Evolutionary conservation across 495 filamentous ascomycete genomes (phyloP).

Genomic region (Tuber brumale): DNA sequence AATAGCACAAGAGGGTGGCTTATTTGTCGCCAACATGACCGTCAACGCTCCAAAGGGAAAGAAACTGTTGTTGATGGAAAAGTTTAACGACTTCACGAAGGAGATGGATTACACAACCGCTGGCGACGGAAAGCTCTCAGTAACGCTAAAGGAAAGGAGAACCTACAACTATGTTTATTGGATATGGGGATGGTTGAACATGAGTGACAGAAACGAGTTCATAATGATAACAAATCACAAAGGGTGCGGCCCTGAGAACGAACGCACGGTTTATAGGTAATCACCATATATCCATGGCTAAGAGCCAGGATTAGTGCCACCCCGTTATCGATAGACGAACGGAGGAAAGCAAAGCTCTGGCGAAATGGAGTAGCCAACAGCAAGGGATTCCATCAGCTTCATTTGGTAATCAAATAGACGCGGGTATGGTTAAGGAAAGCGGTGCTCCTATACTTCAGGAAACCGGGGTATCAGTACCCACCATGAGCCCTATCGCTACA

Average conservation of each 20-base stretch:
- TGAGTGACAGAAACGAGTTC: constrained; percentile 16
- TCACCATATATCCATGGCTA: too few species aligned
- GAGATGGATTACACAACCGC: constrained; percentile 40
- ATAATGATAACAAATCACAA: constrained; percentile 23
- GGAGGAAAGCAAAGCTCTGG: neutral
- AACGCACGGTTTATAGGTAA: constrained; percentile 12
- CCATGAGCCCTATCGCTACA: neutral
- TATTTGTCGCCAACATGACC: constrained; percentile 41
- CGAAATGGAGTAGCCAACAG: neutral
- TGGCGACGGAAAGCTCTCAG: constrained; percentile 18
- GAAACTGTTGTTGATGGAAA: constrained; percentile 41
- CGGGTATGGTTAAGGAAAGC: neutral
- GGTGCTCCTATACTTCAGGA: neutral
- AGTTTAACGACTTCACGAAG: constrained; percentile 40
- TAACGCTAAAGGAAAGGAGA: constrained; percentile 14
- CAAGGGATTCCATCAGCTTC: neutral
- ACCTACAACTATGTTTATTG: constrained; percentile 13
- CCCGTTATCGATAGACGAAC: constrained; percentile 8
- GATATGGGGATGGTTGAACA: constrained; percentile 19
- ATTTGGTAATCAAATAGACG: neutral
- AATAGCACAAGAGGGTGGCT: constrained; percentile 29
- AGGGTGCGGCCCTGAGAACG: constrained; percentile 13
- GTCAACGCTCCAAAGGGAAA: constrained; percentile 37
- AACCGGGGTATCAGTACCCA: neutral
- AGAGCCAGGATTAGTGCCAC: constrained; percentile 1